Evolutionary conservation across 306 rosid species (phyloP), one percentile per base, ranked within the genome.

Genomic region (Oxytropis ochrocephala): DNA sequence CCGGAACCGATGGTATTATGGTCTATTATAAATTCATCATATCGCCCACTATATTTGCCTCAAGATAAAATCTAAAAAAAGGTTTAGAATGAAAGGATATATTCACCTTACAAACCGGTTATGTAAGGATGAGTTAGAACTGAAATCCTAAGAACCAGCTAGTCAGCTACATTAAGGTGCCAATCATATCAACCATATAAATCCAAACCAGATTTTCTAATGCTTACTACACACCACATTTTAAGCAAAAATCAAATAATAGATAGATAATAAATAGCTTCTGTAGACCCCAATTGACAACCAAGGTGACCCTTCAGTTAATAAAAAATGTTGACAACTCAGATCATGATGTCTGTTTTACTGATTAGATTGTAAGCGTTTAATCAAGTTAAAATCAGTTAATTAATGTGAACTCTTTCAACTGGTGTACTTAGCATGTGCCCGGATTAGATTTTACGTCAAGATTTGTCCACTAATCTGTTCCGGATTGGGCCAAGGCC

Each of bases 281-380:
- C 49, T 5, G 39, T 59, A 51, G 77, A 77, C 80, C 80, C 85
- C 82, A 53, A 11, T 18, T 11, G 55, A 50, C 64, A 14, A 14
- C 12, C 5, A 6, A 67, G n/a, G 49, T 41, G 73, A 48, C 72
- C 74, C 74, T 41, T 2, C 38, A 44, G n/a, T 32, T 55, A 69
- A 38, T 16, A 24, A 24, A 17, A 8, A 39, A 53, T 39, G 6
- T 54, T 27, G 8, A 5, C 7, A 54, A n/a, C 43, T 27, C 41
- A 69, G 10, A 9, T n/a, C n/a, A 8, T 51, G 24, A n/a, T 41
- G 50, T 19, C 14, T 39, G 41, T 13, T 38, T 39, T 9, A 41
- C 19, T 6, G 35, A 41, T 74, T 30, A 27, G 55, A 64, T 43
- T 18, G 7, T 7, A 13, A 51, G 12, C 2, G 1, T 36, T 75